Base-by-base conservation (phyloP, 1,284 basidiomycete genomes). In the Ceratobasidium papillatum region DNA sequence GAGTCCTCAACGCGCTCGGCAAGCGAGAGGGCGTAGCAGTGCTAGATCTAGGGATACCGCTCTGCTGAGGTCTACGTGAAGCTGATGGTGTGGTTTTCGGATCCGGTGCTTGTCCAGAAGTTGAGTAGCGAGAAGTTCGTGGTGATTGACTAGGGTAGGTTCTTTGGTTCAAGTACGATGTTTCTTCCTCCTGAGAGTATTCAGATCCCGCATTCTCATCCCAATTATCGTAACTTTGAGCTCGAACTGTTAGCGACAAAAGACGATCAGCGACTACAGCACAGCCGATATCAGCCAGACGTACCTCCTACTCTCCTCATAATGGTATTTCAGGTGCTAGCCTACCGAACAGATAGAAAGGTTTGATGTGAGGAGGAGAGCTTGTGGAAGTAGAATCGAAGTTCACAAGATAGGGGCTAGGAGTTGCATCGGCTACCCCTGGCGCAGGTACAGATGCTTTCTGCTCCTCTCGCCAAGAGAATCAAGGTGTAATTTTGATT, bases 41-140 rank as follows among this genome's bases (percentile, higher is more conserved):
- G 25, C 68, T 41, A 14, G 68, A 43, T 5, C 68, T 54, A 22
- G 68, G 54, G 19, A 71, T 71, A 49, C 68, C 54, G 34, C 68
- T 71, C 3, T 54, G 27, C 43, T 49, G 61, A 25, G 36, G 9
- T 62, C 41, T 47, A 45, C 27, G 61, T 7, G 61, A 45, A 9
- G 47, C 47, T 14, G 45, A 36, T 19, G 38, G 41, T 22, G 36
- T 11, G 9, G 14, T 17, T 17, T 17, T 59, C 8, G 63, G 22
- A 54, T 27, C 34, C 32, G 54, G 41, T 25, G 3, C 22, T 9
- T 47, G n/a, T 25, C 14, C 22, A 27, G 2, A 62, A 62, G 38
- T 3, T 22, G 41, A 30, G 30, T 9, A 41, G n/a, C 38, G 61
- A 45, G 61, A n/a, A 14, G n/a, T 14, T 45, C 32, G 25, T 19